Conservation (phyloP, 306 rosid genomes). For the Corylus avellana region DNA sequence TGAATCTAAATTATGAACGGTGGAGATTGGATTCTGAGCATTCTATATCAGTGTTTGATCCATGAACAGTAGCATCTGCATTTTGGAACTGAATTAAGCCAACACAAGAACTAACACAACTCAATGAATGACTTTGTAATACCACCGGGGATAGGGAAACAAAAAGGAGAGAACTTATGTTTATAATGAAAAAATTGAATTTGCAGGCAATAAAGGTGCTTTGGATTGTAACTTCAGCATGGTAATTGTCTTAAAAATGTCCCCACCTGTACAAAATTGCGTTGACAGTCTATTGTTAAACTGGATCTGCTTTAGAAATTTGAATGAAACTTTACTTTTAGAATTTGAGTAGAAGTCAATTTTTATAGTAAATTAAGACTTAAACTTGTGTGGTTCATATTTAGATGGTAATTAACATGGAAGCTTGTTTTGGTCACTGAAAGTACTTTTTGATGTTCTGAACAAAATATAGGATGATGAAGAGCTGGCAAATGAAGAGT, state of each 20-base stretch:
- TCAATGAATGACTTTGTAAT: not conserved
- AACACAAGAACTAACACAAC: too few relatives aligned
- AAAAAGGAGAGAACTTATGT: too few relatives aligned
- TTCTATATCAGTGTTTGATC: too few relatives aligned
- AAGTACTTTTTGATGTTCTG: constrained; percentile 22
- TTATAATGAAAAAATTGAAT: not conserved
- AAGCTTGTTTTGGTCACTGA: constrained; percentile 2
- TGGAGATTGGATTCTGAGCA: too few relatives aligned
- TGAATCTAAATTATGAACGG: too few relatives aligned
- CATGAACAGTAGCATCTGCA: too few relatives aligned
- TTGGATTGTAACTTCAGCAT: not conserved
- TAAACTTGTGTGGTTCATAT: not conserved
- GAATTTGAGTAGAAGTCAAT: not conserved
- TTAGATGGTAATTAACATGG: not conserved
- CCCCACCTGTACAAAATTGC: not conserved
- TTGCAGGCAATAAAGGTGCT: not conserved
- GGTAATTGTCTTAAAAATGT: not conserved
- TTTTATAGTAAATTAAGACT: not conserved
- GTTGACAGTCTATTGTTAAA: constrained; percentile 1
- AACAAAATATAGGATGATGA: constrained; percentile 49
- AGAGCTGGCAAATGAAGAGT: constrained; percentile 46
- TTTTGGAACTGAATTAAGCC: too few relatives aligned
- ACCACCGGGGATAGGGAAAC: too few relatives aligned
- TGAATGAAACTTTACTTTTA: not conserved
- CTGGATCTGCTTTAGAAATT: not conserved